phyloP scores from a whole-genome alignment of 1,284 basidiomycete genomes.

The Ceratobasidium sp. region DNA sequence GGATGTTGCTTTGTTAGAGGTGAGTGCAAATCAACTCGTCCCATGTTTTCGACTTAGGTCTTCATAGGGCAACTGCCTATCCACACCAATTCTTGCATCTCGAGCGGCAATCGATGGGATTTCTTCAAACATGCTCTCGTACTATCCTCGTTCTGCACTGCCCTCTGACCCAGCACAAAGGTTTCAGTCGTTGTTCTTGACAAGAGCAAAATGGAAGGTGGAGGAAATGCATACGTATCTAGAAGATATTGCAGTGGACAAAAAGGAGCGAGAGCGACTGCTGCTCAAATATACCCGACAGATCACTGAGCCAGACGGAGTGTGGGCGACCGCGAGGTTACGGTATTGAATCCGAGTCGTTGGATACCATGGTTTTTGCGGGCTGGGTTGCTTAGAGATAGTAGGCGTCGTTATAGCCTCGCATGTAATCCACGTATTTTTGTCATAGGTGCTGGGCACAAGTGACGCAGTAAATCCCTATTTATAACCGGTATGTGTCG shows the following conservation, averaged over 20 bases:
- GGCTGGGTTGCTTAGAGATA: not conserved
- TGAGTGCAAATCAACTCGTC: slow-evolving; percentile 57
- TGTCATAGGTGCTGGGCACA: not conserved
- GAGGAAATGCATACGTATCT: slow-evolving; percentile 87
- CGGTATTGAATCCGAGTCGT: slow-evolving; percentile 48
- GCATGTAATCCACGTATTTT: not conserved
- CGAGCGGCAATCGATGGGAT: slow-evolving; percentile 34
- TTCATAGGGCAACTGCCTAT: slow-evolving; percentile 78
- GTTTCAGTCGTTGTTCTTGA: slow-evolving; percentile 83
- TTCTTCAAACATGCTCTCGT: slow-evolving; percentile 61
- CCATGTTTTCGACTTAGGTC: slow-evolving; percentile 15
- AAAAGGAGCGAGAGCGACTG: slow-evolving; percentile 88
- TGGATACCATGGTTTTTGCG: not conserved
- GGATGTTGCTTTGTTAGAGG: slow-evolving; percentile 73
- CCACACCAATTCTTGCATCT: slow-evolving; percentile 25
- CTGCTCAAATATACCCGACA: slow-evolving; percentile 87
- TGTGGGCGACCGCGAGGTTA: slow-evolving; percentile 76
- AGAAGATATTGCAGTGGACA: slow-evolving; percentile 79
- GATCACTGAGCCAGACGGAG: slow-evolving; percentile 74
- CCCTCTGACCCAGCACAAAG: slow-evolving; percentile 80
- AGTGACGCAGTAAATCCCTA: slow-evolving; percentile 1
- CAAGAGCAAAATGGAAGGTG: slow-evolving; percentile 70
- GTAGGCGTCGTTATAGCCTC: not conserved
- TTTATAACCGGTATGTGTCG: not conserved
- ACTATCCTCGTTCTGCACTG: slow-evolving; percentile 80